Conservation (phyloP, 345 rosid genomes). For the Gossypium ekmanianum region DNA sequence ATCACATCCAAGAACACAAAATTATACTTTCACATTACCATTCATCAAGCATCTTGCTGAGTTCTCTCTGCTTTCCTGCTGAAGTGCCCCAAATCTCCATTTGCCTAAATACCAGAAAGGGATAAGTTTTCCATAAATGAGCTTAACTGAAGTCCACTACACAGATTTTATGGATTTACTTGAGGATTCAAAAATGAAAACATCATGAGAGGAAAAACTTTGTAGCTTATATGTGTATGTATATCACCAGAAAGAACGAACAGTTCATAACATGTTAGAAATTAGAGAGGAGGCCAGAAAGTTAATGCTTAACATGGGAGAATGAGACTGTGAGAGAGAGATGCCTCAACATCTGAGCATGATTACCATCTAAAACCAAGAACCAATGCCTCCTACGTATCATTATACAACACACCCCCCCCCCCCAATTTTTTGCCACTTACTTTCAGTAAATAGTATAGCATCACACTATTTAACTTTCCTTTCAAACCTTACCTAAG, state of each 20-base stretch:
- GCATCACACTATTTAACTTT: not conserved
- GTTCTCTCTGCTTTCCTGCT: slow-evolving; percentile 72
- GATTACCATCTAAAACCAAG: slow-evolving; percentile 8
- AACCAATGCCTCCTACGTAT: slow-evolving; percentile 13
- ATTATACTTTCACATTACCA: slow-evolving; percentile 47
- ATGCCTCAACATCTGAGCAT: not conserved
- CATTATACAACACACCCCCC: not conserved
- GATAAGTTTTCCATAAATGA: not conserved
- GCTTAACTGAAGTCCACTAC: not conserved
- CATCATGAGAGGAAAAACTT: not conserved
- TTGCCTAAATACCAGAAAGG: slow-evolving; percentile 46
- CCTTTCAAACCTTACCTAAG: slow-evolving; percentile 41
- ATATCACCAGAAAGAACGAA: not conserved
- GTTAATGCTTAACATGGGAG: not conserved
- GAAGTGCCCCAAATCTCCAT: slow-evolving; percentile 89
- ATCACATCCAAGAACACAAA: slow-evolving; percentile 11
- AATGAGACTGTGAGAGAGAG: not conserved
- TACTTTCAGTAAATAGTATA: not conserved
- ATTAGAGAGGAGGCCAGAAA: not conserved
- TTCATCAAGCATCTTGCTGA: slow-evolving; percentile 93
- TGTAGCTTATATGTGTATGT: not conserved
- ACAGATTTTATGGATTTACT: slow-evolving; percentile 6
- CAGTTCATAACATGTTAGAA: not conserved
- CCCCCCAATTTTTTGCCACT: not conserved
- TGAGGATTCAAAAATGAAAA: not conserved